Percentiles rank a stretch among this genome's conserved stretches.
Conservation (phyloP, 345 rosid genomes). For the Populus ilicifolia region DNA sequence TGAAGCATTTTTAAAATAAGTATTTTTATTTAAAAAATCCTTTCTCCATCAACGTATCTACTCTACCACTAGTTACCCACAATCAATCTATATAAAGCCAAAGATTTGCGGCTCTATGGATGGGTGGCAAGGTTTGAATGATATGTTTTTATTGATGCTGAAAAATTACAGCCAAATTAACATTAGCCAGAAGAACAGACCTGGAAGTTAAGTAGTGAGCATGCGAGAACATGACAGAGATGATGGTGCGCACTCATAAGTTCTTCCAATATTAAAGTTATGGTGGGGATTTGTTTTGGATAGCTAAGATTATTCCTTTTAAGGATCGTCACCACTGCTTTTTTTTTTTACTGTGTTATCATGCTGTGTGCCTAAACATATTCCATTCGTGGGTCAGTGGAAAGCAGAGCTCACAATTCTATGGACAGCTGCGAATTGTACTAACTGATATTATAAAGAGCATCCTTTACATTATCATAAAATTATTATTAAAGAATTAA, state of each 20-base stretch:
- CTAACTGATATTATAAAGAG: background rate
- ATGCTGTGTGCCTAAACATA: background rate
- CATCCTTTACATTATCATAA: no score
- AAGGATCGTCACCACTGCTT: background rate
- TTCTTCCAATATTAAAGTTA: background rate
- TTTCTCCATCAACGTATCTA: background rate
- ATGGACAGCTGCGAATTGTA: no score
- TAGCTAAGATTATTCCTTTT: background rate
- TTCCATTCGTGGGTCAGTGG: background rate
- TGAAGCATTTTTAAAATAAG: no score
- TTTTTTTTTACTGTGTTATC: background rate
- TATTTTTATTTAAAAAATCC: no score
- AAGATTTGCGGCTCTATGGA: background rate
- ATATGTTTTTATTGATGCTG: background rate
- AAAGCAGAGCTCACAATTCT: background rate
- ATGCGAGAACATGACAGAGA: background rate
- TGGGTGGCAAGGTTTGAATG: background rate
- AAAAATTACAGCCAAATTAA: background rate
- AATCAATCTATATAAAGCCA: background rate
- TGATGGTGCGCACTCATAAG: background rate
- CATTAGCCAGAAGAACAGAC: background rate
- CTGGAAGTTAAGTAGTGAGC: background rate
- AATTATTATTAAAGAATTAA: no score
- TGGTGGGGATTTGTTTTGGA: no score
- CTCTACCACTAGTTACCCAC: background rate